These are phyloP conservation scores for Lepraria neglecta DNA, from an alignment of 495 filamentous ascomycete species.

Conservation along the genomic window DNA sequence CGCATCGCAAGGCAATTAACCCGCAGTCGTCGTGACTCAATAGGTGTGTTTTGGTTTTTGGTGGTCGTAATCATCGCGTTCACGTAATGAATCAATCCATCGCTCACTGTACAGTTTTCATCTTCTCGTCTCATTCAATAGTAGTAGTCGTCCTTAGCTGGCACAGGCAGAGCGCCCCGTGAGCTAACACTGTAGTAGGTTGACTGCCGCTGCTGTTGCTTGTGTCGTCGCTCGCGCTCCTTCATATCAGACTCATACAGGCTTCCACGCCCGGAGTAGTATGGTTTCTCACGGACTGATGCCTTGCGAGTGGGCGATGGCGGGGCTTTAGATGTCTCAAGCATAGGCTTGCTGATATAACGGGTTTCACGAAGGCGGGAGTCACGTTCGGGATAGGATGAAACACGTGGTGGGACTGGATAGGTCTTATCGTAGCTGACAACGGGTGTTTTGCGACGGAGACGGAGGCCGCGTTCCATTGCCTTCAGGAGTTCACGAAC, in stretches of 20 bases:
- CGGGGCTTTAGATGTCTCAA: constrained; percentile 17
- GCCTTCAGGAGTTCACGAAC: constrained; percentile 44
- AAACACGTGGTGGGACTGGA: constrained; percentile 31
- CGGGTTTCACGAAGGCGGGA: constrained; percentile 16
- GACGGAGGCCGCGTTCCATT: constrained; percentile 42
- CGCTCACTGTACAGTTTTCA: too few species aligned
- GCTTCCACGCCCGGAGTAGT: constrained; percentile 18
- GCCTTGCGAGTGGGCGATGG: neutral
- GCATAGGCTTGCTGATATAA: constrained; percentile 9
- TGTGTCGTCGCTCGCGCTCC: constrained; percentile 18
- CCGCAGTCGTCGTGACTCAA: too few species aligned
- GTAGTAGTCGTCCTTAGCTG: constrained; percentile 17
- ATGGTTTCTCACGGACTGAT: constrained; percentile 12
- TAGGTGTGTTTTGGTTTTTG: neutral
- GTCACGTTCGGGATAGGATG: neutral
- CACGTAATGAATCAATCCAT: neutral
- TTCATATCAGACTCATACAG: constrained; percentile 25
- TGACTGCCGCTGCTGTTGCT: constrained; percentile 7
- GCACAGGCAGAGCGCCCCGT: constrained; percentile 15
- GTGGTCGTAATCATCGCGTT: neutral
- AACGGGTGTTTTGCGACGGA: constrained; percentile 33
- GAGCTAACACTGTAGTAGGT: constrained; percentile 6
- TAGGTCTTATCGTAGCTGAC: constrained; percentile 43
- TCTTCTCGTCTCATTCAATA: neutral
- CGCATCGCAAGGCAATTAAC: neutral